These are phyloP conservation scores for Euphorbia peplus DNA, from an alignment of 345 rosid species.

Conservation along the genomic window DNA sequence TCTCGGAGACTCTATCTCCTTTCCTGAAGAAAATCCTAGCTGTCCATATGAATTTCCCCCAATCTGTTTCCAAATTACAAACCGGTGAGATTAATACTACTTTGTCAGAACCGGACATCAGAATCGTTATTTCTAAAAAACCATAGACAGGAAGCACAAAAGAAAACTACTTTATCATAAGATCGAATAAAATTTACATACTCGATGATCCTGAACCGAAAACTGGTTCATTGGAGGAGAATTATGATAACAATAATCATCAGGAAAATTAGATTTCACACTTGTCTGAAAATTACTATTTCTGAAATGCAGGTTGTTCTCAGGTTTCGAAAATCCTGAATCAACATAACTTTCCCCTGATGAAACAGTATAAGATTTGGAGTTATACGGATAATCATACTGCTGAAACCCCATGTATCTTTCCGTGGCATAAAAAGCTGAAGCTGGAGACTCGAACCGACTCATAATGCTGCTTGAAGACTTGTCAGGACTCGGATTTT, in stretches of 20 bases:
- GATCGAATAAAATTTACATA: constrained; percentile 18
- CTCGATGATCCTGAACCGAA: constrained; percentile 44
- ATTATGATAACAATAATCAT: constrained; percentile 6
- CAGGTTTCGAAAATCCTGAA: constrained; percentile 14
- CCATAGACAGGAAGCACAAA: not conserved
- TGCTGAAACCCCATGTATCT: constrained; percentile 48
- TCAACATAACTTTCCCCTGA: constrained; percentile 22
- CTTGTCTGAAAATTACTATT: constrained; percentile 26
- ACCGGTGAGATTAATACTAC: not conserved
- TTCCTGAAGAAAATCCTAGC: constrained; percentile 26
- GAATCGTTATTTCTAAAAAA: no score
- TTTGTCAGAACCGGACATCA: no score
- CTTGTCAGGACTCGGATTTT: constrained; percentile 22
- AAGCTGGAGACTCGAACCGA: constrained; percentile 45
- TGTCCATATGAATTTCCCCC: constrained; percentile 26
- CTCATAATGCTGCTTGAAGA: constrained; percentile 39
- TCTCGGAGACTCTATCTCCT: constrained; percentile 36
- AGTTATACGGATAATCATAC: constrained; percentile 22
- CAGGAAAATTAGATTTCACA: constrained; percentile 26
- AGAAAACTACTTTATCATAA: not conserved
- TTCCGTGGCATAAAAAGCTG: constrained; percentile 54
- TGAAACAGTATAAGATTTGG: constrained; percentile 25
- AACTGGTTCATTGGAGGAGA: constrained; percentile 12
- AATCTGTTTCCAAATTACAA: constrained; percentile 29
- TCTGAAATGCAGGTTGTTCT: constrained; percentile 14